Percentiles rank a stretch among this genome's conserved stretches.
Evolutionary conservation across 768 basidiomycete genomes (phyloP).

Genomic region (Serendipita sp.): DNA sequence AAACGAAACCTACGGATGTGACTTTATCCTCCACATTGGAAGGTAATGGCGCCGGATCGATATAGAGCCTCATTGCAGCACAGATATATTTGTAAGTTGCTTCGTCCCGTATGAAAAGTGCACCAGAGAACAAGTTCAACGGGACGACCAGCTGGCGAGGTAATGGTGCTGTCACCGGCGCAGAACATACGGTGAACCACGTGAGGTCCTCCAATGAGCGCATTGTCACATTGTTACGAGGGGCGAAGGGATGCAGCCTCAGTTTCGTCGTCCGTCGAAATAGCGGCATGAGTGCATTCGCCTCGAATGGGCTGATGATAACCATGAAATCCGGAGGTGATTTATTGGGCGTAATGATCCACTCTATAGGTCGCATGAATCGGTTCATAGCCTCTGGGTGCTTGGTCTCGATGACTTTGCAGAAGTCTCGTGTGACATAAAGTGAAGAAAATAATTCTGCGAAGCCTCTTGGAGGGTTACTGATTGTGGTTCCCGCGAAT

Average conservation of each 20-base stretch:
- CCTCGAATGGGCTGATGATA: conserved; percentile 27
- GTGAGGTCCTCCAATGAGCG: conserved; percentile 23
- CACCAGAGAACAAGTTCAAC: conserved; percentile 29
- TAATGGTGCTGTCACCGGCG: conserved; percentile 4
- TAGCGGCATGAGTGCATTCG: conserved; percentile 21
- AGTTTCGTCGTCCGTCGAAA: conserved; percentile 21
- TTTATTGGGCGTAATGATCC: conserved; percentile 21
- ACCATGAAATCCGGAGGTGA: conserved; percentile 17
- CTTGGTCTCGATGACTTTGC: conserved; percentile 15
- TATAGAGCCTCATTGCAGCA: conserved; percentile 21
- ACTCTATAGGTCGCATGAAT: conserved; percentile 25
- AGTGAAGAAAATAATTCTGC: conserved; percentile 15
- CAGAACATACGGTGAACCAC: conserved; percentile 18
- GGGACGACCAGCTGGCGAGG: conserved; percentile 9
- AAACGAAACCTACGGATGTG: not conserved
- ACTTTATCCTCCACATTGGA: not conserved
- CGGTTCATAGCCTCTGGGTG: conserved; percentile 17
- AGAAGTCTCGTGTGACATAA: conserved; percentile 22
- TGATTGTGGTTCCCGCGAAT: conserved; percentile 14
- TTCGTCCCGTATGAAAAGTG: conserved; percentile 24
- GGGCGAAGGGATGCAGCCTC: conserved; percentile 28
- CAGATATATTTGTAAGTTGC: conserved; percentile 22
- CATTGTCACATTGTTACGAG: conserved; percentile 22
- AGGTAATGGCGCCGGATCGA: not conserved
- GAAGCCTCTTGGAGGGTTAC: conserved; percentile 10